Percentiles rank a stretch among this genome's conserved stretches.
Evolutionary conservation across 1,284 basidiomycete genomes (phyloP).

Genomic region (Ganoderma multipileum): DNA sequence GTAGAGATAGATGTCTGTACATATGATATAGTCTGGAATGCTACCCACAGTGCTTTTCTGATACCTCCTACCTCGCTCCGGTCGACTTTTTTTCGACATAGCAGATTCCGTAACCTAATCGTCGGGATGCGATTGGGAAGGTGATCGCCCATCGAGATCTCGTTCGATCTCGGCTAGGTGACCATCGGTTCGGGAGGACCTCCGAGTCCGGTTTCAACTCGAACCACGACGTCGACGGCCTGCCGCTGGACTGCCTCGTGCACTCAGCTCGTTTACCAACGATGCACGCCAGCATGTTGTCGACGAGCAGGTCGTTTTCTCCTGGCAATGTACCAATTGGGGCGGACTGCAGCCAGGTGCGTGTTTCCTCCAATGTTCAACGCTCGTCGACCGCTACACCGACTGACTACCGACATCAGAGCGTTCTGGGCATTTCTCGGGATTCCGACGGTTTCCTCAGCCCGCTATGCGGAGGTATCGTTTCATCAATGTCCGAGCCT

Average conservation of each 20-base stretch:
- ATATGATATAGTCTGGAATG: background rate
- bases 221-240: conserved; percentile 1
- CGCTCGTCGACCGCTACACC: background rate
- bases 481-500: conserved; percentile 14
- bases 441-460: conserved; percentile 5
- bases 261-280: background rate
- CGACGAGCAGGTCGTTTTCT: background rate
- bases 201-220: background rate
- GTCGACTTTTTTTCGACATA: too few relatives aligned
- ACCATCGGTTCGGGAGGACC: background rate
- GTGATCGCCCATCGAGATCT: conserved; percentile 19
- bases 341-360: conserved; percentile 6
- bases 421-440: conserved; percentile 2
- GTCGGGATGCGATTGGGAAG: conserved; percentile 16
- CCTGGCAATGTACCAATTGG: background rate
- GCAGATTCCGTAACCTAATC: background rate
- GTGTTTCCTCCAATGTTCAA: background rate
- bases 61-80: background rate
- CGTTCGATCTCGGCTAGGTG: conserved; percentile 22
- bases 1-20: conserved; percentile 23
- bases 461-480: background rate
- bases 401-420: background rate
- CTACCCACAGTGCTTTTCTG: background rate
- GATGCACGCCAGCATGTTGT: background rate
- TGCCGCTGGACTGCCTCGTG: background rate